Conservation (phyloP, 345 rosid species). For the Acer yangbiense region DNA sequence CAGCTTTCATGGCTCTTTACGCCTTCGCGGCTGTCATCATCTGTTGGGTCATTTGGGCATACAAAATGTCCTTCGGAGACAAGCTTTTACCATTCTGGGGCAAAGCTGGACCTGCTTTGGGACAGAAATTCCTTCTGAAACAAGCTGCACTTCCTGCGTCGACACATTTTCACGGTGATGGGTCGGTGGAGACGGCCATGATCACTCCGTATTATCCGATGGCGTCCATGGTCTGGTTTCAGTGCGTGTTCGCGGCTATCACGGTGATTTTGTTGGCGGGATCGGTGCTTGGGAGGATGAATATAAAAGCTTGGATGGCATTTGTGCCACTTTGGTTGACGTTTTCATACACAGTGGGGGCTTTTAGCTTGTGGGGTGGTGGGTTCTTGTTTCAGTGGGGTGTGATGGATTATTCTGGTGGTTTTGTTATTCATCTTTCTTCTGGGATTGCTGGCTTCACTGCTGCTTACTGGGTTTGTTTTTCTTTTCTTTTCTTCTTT, state of each 20-base stretch:
- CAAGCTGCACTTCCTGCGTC: conserved; percentile 36
- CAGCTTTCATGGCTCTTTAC: conserved; percentile 57
- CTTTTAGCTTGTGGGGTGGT: conserved; percentile 58
- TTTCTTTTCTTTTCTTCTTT: not conserved
- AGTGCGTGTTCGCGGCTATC: conserved; percentile 49
- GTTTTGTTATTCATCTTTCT: conserved; percentile 55
- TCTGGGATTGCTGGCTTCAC: conserved; percentile 51
- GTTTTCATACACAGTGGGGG: conserved; percentile 46
- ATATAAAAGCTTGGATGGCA: conserved; percentile 52
- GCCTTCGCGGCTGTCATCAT: conserved; percentile 49
- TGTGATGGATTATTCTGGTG: conserved; percentile 55
- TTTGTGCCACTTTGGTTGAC: conserved; percentile 57
- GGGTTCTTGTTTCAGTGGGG: conserved; percentile 62
- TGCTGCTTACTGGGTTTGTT: conserved; percentile 45
- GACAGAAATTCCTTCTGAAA: conserved; percentile 42
- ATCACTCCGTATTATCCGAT: conserved; percentile 38
- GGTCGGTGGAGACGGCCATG: conserved; percentile 24
- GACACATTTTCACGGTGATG: conserved; percentile 25
- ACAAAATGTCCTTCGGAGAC: conserved; percentile 53
- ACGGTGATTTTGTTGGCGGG: conserved; percentile 41
- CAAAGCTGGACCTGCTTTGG: conserved; percentile 51
- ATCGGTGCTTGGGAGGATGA: conserved; percentile 53
- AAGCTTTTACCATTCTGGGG: conserved; percentile 56
- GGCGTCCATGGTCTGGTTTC: conserved; percentile 59
- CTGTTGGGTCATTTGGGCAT: conserved; percentile 53